Evolutionary conservation across 108 stramenopile genomes (phyloP).

Genomic region (Cyclotella choctawhatcheeana): DNA sequence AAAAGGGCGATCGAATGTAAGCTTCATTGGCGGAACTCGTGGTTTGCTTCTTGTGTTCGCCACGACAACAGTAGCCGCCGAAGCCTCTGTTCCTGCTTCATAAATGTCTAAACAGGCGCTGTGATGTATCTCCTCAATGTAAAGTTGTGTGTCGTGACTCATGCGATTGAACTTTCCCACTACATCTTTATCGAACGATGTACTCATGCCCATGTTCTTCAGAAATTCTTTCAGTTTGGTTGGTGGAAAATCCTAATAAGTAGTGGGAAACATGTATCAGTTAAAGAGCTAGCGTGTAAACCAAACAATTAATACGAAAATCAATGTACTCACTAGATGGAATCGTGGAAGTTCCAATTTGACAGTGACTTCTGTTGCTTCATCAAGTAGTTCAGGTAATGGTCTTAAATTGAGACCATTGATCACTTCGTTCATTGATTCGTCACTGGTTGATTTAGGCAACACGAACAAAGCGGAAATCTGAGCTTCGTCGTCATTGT

Average conservation of each 20-base stretch:
- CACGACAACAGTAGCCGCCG: slow-evolving; percentile 29
- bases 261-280: no score
- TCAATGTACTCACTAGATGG: no score
- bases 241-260: slow-evolving; percentile 22
- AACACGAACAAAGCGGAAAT: slow-evolving; percentile 40
- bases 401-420: slow-evolving; percentile 1
- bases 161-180: slow-evolving; percentile 20
- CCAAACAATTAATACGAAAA: no score
- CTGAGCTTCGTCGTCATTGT: slow-evolving; percentile 31
- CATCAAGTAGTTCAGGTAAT: slow-evolving; percentile 18
- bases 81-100: slow-evolving; percentile 46
- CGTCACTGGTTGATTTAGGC: slow-evolving; percentile 12
- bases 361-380: slow-evolving; percentile 3
- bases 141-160: slow-evolving; percentile 21
- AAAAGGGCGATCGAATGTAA: slow-evolving; percentile 44
- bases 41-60: slow-evolving; percentile 9
- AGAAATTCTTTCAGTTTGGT: slow-evolving; percentile 13
- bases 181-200: slow-evolving; percentile 9
- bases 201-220: slow-evolving; percentile 24
- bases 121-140: slow-evolving; percentile 36
- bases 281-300: no score
- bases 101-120: slow-evolving; percentile 35
- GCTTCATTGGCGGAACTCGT: background rate
- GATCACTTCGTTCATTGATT: slow-evolving; percentile 24
- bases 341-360: slow-evolving; percentile 35